Evolutionary conservation across 2,329 filamentous ascomycete genomes (phyloP).

Genomic region (Fusarium napiforme): DNA sequence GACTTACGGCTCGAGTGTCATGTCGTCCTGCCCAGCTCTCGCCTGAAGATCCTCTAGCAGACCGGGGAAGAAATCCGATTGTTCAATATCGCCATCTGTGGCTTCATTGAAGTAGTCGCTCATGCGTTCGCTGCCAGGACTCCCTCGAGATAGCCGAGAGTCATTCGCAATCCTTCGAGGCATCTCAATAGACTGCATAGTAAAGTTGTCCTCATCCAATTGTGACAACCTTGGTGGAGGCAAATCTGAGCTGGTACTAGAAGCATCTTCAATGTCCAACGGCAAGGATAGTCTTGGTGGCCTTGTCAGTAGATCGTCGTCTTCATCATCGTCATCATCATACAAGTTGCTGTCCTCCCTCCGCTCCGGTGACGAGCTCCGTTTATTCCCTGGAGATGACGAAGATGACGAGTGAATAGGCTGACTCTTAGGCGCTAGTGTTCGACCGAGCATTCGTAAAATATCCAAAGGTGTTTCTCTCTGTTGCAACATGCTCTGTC

Average conservation of each 20-base stretch:
- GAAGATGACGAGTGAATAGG: slow-evolving; percentile 61
- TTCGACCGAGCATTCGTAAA: slow-evolving; percentile 64
- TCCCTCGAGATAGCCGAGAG: slow-evolving; percentile 62
- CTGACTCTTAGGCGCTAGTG: slow-evolving; percentile 62
- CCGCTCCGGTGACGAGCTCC: slow-evolving; percentile 44
- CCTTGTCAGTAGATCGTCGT: slow-evolving; percentile 54
- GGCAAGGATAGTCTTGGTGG: slow-evolving; percentile 67
- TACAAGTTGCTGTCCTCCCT: slow-evolving; percentile 58
- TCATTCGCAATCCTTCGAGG: slow-evolving; percentile 61
- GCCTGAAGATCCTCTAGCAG: slow-evolving; percentile 57
- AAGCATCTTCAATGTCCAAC: slow-evolving; percentile 61
- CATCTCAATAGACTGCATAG: slow-evolving; percentile 68
- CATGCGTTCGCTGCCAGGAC: slow-evolving; percentile 63
- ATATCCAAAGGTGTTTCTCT: slow-evolving; percentile 66
- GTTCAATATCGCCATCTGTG: slow-evolving; percentile 55
- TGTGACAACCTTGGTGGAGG: slow-evolving; percentile 64
- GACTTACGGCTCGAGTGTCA: slow-evolving; percentile 57
- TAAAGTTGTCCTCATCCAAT: slow-evolving; percentile 69
- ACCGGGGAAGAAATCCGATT: slow-evolving; percentile 65
- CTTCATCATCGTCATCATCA: slow-evolving; percentile 63
- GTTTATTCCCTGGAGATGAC: slow-evolving; percentile 48
- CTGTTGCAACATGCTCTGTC: slow-evolving; percentile 67
- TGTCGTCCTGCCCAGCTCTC: slow-evolving; percentile 52
- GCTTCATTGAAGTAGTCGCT: slow-evolving; percentile 62
- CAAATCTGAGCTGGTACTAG: slow-evolving; percentile 64